A percentile compares a stretch with the other conserved stretches of the same genome.
Evolutionary conservation across 2,329 filamentous ascomycete species (phyloP).

Genomic region (Aspergillus latus): DNA sequence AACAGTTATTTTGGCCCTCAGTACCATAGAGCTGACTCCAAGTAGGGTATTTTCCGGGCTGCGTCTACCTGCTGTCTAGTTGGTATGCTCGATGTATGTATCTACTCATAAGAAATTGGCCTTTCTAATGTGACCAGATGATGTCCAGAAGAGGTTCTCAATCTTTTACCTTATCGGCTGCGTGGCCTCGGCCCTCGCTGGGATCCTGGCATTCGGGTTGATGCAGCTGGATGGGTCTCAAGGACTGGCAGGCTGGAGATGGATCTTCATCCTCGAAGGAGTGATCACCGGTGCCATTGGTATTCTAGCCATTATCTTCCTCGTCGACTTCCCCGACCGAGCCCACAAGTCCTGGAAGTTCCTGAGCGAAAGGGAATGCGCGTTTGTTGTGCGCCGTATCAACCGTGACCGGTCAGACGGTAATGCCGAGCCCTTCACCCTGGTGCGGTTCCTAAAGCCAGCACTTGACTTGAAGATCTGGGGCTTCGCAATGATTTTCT

Average conservation of each 20-base stretch:
- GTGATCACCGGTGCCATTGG: conserved; percentile 34
- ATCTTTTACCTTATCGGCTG: conserved; percentile 53
- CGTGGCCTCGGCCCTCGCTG: conserved; percentile 49
- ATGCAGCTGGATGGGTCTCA: conserved; percentile 45
- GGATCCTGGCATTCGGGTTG: conserved; percentile 47
- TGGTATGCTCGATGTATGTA: conserved; percentile 60
- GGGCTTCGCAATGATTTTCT: conserved; percentile 55
- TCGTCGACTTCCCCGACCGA: conserved; percentile 42
- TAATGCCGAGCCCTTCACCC: conserved; percentile 48
- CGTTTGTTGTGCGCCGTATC: conserved; percentile 53
- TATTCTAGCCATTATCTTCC: conserved; percentile 33
- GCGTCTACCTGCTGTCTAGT: conserved; percentile 69
- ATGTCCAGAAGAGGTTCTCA: conserved; percentile 37
- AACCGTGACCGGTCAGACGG: conserved; percentile 55
- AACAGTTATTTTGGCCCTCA: not conserved
- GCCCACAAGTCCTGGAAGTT: conserved; percentile 36
- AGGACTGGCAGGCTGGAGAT: conserved; percentile 50
- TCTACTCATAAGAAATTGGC: not conserved
- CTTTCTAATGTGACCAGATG: conserved; percentile 19
- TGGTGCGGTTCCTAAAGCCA: conserved; percentile 48
- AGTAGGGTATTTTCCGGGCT: conserved; percentile 65
- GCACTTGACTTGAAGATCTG: conserved; percentile 56
- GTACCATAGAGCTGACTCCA: conserved; percentile 59
- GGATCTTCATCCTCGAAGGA: conserved; percentile 59
- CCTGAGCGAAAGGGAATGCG: conserved; percentile 43